Conservation (phyloP, 208 protist genomes). For the Giardia duodenalis region DNA sequence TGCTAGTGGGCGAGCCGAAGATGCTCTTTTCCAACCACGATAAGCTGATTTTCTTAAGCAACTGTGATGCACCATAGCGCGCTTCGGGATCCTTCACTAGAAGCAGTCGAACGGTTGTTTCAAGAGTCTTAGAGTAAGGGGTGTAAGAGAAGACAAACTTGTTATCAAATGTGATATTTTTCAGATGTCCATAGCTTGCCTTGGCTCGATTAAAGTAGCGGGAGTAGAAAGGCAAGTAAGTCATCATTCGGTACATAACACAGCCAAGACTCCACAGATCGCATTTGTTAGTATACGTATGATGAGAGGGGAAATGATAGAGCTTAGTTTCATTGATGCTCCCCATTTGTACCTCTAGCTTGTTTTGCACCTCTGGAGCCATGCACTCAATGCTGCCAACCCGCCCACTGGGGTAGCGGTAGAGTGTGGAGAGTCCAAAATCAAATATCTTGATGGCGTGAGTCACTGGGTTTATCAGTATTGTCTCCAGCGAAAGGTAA, state of each 20-base stretch:
- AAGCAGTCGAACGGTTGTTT: neutral
- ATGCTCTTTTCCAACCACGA: neutral
- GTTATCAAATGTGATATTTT: neutral
- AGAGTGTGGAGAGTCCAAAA: neutral
- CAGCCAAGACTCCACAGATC: neutral
- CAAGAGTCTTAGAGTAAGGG: neutral
- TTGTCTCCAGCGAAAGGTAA: neutral
- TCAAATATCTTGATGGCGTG: neutral
- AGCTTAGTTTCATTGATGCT: neutral
- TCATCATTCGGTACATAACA: conserved; percentile 4
- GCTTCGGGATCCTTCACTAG: neutral
- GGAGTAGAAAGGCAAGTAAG: neutral
- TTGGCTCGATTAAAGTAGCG: neutral
- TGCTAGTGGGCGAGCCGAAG: neutral
- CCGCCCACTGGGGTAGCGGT: neutral
- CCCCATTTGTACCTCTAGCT: neutral
- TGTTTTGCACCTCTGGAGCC: neutral
- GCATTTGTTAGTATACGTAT: neutral
- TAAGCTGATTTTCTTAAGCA: neutral
- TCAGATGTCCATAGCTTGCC: neutral
- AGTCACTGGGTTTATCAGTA: neutral
- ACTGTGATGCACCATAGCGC: neutral
- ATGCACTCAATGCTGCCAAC: neutral
- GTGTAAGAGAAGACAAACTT: neutral
- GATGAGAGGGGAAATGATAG: neutral